phyloP scores from a whole-genome alignment of 768 basidiomycete species.

The Amanita brunnescens region DNA sequence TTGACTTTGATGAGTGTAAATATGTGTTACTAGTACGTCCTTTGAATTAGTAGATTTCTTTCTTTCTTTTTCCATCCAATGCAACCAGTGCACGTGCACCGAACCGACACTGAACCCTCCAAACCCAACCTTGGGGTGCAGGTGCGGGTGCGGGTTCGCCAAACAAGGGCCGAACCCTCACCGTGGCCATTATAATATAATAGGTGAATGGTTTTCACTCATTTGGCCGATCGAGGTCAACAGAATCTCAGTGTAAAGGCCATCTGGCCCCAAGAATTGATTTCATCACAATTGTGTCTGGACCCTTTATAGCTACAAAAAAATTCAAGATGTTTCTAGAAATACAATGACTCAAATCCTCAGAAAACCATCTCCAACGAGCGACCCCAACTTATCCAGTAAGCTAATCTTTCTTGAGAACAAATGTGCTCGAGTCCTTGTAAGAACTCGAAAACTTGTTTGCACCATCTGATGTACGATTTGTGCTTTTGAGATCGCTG shows the following conservation, averaged over 20 bases:
- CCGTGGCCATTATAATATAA: too few species aligned
- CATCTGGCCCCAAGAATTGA: not conserved
- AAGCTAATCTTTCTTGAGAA: constrained; percentile 22
- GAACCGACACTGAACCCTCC: too few species aligned
- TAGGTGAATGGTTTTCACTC: too few species aligned
- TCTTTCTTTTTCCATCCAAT: too few species aligned
- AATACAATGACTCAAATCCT: not conserved
- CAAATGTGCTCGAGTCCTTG: constrained; percentile 22
- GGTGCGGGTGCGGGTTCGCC: too few species aligned
- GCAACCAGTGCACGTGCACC: too few species aligned
- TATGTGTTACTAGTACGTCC: too few species aligned
- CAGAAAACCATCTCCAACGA: not conserved
- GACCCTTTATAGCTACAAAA: not conserved
- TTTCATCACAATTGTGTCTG: too few species aligned
- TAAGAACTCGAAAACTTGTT: constrained; percentile 20
- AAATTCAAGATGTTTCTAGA: not conserved
- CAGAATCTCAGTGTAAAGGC: not conserved
- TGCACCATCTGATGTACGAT: constrained; percentile 27
- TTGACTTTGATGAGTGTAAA: too few species aligned
- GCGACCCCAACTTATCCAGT: constrained; percentile 23
- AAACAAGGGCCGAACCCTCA: too few species aligned
- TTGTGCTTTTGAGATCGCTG: constrained; percentile 9
- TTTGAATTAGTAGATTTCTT: too few species aligned
- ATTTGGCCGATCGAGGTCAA: not conserved
- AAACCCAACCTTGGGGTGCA: too few species aligned